phyloP scores from a whole-genome alignment of 2,329 filamentous ascomycete species.

The Talaromyces sp. region DNA sequence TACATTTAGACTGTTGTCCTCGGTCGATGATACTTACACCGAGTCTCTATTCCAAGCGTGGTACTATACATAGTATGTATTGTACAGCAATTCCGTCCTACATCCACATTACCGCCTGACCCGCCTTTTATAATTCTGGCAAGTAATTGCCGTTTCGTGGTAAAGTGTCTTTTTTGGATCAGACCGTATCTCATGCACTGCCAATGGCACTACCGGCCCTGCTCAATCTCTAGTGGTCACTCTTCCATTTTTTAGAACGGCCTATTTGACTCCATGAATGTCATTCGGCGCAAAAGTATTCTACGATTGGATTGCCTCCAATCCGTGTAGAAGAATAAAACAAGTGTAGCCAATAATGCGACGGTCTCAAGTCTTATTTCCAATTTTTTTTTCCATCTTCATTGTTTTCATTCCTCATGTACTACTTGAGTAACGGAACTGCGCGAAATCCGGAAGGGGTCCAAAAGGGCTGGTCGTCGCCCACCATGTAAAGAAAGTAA shows the following conservation, averaged over 20 bases:
- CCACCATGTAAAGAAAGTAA: constrained; percentile 4
- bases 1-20: background rate
- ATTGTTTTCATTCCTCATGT: background rate
- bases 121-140: constrained; percentile 3
- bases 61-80: constrained; percentile 1
- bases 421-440: background rate
- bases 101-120: constrained; percentile 9
- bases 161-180: background rate
- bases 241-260: background rate
- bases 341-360: background rate
- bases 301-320: background rate
- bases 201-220: background rate
- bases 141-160: background rate
- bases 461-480: constrained; percentile 5
- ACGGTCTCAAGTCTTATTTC: background rate
- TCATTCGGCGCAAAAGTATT: background rate
- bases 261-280: background rate
- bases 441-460: background rate
- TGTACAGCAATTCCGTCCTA: background rate
- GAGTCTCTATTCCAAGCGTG: background rate
- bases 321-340: background rate
- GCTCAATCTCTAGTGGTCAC: background rate
- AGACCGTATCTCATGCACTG: background rate
- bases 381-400: background rate
- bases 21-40: background rate